These are phyloP conservation scores for Oleoguttula mirabilis DNA, from an alignment of 495 filamentous ascomycete species.

Conservation along the genomic window DNA sequence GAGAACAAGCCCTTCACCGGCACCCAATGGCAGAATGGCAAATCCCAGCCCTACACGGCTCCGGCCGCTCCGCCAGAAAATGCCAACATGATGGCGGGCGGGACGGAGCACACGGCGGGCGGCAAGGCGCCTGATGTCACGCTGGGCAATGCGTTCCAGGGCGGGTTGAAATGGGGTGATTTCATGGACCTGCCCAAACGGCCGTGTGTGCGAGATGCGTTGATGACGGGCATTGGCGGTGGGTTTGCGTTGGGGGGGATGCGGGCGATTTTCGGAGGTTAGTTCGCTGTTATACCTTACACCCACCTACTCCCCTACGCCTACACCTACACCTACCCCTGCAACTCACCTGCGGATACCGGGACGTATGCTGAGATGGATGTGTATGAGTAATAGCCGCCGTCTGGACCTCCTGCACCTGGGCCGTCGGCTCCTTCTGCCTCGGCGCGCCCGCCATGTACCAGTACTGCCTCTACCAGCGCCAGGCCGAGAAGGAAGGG, in stretches of 20 bases:
- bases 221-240: constrained; percentile 68
- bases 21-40: constrained; percentile 21
- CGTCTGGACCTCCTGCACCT: constrained; percentile 63
- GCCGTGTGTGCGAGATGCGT: constrained; percentile 72
- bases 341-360: background rate
- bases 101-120: constrained; percentile 35
- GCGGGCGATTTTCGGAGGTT: constrained; percentile 65
- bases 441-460: constrained; percentile 52
- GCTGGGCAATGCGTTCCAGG: constrained; percentile 48
- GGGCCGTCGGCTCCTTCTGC: constrained; percentile 68
- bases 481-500: constrained; percentile 58
- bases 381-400: background rate
- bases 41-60: constrained; percentile 8
- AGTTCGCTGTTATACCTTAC: too few relatives aligned
- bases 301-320: too few relatives aligned
- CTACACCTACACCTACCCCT: background rate
- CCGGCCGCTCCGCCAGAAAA: constrained; percentile 12
- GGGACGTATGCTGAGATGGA: background rate
- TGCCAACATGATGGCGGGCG: constrained; percentile 35
- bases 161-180: constrained; percentile 54
- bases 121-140: constrained; percentile 24
- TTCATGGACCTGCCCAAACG: constrained; percentile 61
- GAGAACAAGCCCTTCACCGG: constrained; percentile 29
- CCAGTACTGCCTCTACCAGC: constrained; percentile 66
- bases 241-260: constrained; percentile 64